Base-by-base conservation (phyloP, 352 stramenopile species). In the Phytophthora ramorum region DNA sequence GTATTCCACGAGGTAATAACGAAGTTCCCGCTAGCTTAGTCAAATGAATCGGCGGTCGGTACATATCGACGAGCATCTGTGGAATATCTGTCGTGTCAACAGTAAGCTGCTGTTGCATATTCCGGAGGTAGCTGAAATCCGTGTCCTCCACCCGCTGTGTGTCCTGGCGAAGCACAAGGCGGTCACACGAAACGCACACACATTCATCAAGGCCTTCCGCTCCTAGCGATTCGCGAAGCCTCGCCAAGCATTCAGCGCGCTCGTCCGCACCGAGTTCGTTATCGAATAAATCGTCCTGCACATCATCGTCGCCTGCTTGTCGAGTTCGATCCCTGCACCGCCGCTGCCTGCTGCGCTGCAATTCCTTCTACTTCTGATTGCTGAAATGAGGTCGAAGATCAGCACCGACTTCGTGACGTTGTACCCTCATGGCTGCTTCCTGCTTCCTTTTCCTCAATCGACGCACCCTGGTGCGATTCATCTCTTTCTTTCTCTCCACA, bases 1-100 rank as follows among this genome's bases (percentile, higher is more conserved):
- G 10, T 24, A 63, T 63, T 32, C 55, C 44, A 40, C 55, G 35
- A 26, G 32, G 56, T 3, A 34, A 63, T 41, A 56, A 40, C 24
- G 5, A 34, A 46, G 16, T 5, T 7, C 17, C 19, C 16, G 9
- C 30, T 24, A 53, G 30, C 4, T 24, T 14, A 7, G 13, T 35
- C 12, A 62, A 17, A 13, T 46, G 7, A 40, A 4, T 24, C n/a
- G 43, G 51, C 4, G 28, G 2, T 17, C 32, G 54, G 53, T 62
- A 62, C 19, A 41, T 52, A 34, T 34, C 30, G 9, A 53, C n/a
- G 30, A 51, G 43, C 7, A 48, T 24, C 13, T 38, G 5, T 1
- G 32, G 32, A 16, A 38, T 38, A 1, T 38, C 13, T 1, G 9
- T 38, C 10, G 8, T 38, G 1, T 38, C 32, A 8, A 38, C 32